Conservation (phyloP, 257 asterid genomes). For the Nicotiana obtusifolia region DNA sequence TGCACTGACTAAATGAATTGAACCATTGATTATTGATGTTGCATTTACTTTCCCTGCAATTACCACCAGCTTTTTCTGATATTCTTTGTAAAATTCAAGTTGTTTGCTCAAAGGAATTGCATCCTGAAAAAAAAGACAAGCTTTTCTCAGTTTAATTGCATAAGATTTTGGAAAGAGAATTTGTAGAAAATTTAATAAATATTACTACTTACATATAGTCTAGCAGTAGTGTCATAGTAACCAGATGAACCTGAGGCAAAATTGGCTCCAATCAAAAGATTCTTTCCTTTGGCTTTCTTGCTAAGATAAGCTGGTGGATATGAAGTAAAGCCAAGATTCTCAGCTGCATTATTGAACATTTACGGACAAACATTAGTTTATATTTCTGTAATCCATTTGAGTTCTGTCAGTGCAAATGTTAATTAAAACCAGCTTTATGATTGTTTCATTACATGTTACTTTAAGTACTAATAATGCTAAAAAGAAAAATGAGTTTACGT, state of each 20-base stretch:
- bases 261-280: constrained; percentile 69
- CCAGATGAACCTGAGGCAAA: constrained; percentile 90
- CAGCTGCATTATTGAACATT: constrained; percentile 42
- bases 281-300: constrained; percentile 42
- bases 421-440: no score
- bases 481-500: no score
- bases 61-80: constrained; percentile 48
- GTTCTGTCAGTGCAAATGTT: no score
- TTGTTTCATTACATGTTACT: no score
- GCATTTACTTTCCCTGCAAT: constrained; percentile 70
- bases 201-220: constrained; percentile 42
- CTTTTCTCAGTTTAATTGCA: neutral
- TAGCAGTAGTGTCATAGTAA: constrained; percentile 55
- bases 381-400: no score
- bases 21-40: constrained; percentile 59
- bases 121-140: constrained; percentile 19
- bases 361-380: neutral
- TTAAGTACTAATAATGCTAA: no score
- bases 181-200: neutral
- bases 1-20: constrained; percentile 61
- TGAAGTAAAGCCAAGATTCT: constrained; percentile 69
- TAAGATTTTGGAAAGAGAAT: neutral
- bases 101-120: constrained; percentile 71
- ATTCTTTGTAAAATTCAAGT: constrained; percentile 59
- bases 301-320: constrained; percentile 72